Base-by-base conservation (phyloP, 2,329 filamentous ascomycete species). In the Conoideocrella luteorostrata region DNA sequence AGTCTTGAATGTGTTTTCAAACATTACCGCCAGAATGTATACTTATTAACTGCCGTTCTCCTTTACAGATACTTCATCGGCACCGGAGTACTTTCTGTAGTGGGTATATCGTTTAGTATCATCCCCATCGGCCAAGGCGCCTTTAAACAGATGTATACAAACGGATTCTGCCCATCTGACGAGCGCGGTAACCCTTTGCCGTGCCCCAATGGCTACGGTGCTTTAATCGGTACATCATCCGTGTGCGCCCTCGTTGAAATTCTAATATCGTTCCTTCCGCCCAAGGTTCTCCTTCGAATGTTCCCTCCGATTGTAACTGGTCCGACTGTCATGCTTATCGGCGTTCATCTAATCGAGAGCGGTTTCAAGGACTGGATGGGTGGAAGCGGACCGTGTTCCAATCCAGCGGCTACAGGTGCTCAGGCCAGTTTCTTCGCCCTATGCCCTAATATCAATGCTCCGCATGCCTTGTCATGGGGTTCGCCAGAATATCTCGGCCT, bases 271-370 rank as follows among this genome's bases (percentile, higher is more conserved):
- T 88, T 91, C 61, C 77, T 87, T 28, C 82, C 85, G 3, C 81
- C 86, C 0, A 75, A 69, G 46, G 62, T 80, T 26, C 72, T 91
- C 48, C 77, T 88, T 53, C 78, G 77, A 55, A 76, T 90, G 52
- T 89, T 91, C 59, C 87, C 87, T 7, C 87, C 87, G 4, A 78
- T 93, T 29, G 83, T 88, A 39, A 88, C 84, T 0, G 84, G 85
- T 2, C 82, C 82, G 1, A 86, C 84, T 2, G 74, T 77, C 53
- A 74, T 75, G 67, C 71, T 85, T 22, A 90, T 93, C 47, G 87
- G 87, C 28, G 77, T 90, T 34, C 77, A 77, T 44, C 71, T 93
- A 43, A 82, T 91, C 53, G 62, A 78, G 51, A 81, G 76, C 26
- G 87, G 84, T 11, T 86, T 91, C 64, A 66, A 83, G 60, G 77